Evolutionary conservation across 768 basidiomycete species (phyloP), one percentile per base, ranked within the genome.

Genomic region (Daedaleopsis nitida): DNA sequence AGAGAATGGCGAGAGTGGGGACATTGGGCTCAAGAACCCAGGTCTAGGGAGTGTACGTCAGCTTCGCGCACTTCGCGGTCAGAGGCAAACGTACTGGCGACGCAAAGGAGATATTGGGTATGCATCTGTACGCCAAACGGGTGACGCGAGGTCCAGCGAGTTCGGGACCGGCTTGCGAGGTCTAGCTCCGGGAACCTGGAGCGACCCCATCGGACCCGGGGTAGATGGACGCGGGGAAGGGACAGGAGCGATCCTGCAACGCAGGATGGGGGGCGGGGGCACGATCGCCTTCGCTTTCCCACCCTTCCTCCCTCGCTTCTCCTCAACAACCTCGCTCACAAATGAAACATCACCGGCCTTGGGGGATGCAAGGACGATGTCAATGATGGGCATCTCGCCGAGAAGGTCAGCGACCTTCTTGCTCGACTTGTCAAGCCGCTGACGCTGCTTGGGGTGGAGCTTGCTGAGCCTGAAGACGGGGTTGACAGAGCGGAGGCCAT

Each of bases 381-480:
- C 66, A 27, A 64, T 52, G 55, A 59, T 24, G 42, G 60, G 63
- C 34, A 52, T 60, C 23, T 58, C 55, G 7, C 63, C 63, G 14
- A 64, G 52, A 35, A 67, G 21, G 44, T 59, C 48, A 24, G 55
- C 60, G 48, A 64, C 49, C 55, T 67, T 67, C 58, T 62, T 60
- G 52, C 63, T 59, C 3, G 66, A 62, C 58, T 58, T 64, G 16
- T 58, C 55, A 23, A 64, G 52, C 13, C 60, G 55, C 27, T 49
- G 42, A 42, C 63, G 60, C 52, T 64, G 60, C 60, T 62, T 57
- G 34, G 59, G 57, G 39, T 61, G 63, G 52, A 66, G 62, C 52
- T 51, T 60, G 49, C 59, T 53, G n/a, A 62, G 53, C 3, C 49
- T 52, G 5, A 42, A 55, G 21, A 53, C n/a, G 37, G 61, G 66